Conservation (phyloP, 495 filamentous ascomycete species). For the Annulohypoxylon nitens region DNA sequence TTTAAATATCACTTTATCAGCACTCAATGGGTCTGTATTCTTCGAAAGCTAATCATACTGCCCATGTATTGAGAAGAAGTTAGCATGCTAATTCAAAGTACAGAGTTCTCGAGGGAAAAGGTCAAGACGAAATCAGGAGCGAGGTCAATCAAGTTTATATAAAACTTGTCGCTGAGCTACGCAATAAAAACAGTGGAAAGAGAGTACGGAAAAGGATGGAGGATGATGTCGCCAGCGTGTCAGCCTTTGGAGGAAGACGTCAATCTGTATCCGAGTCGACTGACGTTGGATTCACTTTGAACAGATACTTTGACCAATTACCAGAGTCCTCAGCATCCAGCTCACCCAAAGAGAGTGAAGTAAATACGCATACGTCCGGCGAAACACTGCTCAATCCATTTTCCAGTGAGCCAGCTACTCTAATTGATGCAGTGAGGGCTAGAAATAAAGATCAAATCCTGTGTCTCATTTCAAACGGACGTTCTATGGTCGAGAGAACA, state of each 20-base stretch:
- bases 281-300: conserved; percentile 11
- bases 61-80: background rate
- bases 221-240: conserved; percentile 43
- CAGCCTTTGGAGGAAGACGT: conserved; percentile 25
- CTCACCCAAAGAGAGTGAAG: background rate
- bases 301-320: conserved; percentile 25
- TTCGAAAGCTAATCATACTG: background rate
- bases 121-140: conserved; percentile 40
- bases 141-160: conserved; percentile 34
- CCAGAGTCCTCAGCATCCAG: background rate
- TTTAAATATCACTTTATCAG: conserved; percentile 33
- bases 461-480: conserved; percentile 29
- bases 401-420: conserved; percentile 6
- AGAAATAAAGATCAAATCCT: conserved; percentile 29
- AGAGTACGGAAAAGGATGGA: conserved; percentile 33
- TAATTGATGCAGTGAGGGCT: conserved; percentile 31
- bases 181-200: conserved; percentile 18
- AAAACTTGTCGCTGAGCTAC: conserved; percentile 29
- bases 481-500: conserved; percentile 23
- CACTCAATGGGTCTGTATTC: conserved; percentile 32
- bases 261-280: conserved; percentile 25
- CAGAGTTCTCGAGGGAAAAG: conserved; percentile 42
- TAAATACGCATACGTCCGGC: background rate
- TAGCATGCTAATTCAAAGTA: background rate
- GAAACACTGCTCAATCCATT: conserved; percentile 21